Evolutionary conservation across 1,139 yeast species (phyloP), one percentile per base, ranked within the genome.

Genomic region (Meyerozyma athensensis): DNA sequence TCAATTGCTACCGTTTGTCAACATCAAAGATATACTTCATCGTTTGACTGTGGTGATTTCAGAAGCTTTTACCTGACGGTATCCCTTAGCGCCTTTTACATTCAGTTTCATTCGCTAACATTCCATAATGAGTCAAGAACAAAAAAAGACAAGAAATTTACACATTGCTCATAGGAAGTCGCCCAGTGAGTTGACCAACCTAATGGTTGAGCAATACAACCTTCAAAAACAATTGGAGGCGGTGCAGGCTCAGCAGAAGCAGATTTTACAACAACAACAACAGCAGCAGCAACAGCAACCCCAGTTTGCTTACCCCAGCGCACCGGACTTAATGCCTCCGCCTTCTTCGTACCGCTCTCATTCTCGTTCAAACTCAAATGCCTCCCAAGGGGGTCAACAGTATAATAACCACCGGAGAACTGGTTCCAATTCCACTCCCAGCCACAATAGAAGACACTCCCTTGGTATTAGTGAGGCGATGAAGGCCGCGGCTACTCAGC

Each of bases 101-200:
- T 5, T 19, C 8, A 19, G 22, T 19, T 24, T 24, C 28, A 14
- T 24, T 24, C 28, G 12, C 13, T 24, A 13, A n/a, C n/a, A n/a
- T n/a, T n/a, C n/a, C 14, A 24, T 12, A n/a, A 28, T 28, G 32
- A 28, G 20, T 17, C 30, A 17, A 13, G 30, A 16, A 10, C 19
- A 13, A 9, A 56, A 54, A 45, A 62, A 62, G 45, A 61, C 67
- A 14, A 63, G 59, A 40, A 68, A 67, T 48, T 59, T 90, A 47
- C 95, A 87, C 62, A 89, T 90, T 49, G 97, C 97, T 19, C 97
- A 90, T 56, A 76, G 97, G 54, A 75, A 96, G 44, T 85, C 97
- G 4, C 97, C 97, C 18, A 81, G 92, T 49, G 98, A 92, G 59
- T 72, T 92, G 58, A 90, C 97, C n/a, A 86, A 86, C 41, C 69